phyloP scores from a whole-genome alignment of 2,329 filamentous ascomycete genomes.

The Ophiostoma himal-ulmi region DNA sequence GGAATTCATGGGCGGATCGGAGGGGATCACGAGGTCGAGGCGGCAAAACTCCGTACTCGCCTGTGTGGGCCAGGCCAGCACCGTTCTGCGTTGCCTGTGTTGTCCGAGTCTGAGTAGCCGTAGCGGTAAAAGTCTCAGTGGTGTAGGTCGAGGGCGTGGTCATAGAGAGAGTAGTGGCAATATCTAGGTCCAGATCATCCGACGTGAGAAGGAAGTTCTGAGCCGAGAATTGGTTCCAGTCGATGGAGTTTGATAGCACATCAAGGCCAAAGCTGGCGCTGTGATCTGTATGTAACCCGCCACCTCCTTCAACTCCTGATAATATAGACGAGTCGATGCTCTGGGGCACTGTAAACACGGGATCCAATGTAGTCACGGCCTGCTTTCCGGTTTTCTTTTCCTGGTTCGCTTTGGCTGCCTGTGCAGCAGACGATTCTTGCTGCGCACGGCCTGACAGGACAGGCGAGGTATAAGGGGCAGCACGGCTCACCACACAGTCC shows the following conservation, averaged over 20 bases:
- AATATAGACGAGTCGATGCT: constrained; percentile 6
- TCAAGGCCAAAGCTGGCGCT: constrained; percentile 10
- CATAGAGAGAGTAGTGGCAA: constrained; percentile 17
- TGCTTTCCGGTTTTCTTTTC: constrained; percentile 23
- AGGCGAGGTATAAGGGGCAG: constrained; percentile 20
- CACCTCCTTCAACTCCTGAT: constrained; percentile 16
- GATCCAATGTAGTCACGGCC: constrained; percentile 14
- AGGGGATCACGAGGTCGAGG: constrained; percentile 14
- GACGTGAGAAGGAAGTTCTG: constrained; percentile 15
- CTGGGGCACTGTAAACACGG: constrained; percentile 11
- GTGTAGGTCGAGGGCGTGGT: neutral
- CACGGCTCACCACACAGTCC: constrained; percentile 15
- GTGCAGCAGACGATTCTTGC: constrained; percentile 16
- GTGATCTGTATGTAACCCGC: constrained; percentile 4
- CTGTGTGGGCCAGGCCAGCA: neutral
- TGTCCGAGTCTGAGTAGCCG: neutral
- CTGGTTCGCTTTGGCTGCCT: constrained; percentile 19
- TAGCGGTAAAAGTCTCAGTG: neutral
- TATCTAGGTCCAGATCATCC: constrained; percentile 20
- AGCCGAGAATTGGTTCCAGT: constrained; percentile 21
- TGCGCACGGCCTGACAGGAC: constrained; percentile 22
- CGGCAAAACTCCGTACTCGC: constrained; percentile 17
- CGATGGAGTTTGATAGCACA: constrained; percentile 19
- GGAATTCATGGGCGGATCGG: constrained; percentile 6
- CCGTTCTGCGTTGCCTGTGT: neutral